Evolutionary conservation across 192 early-diverging fungal genomes (phyloP).

Genomic region (Backusella macrospora): DNA sequence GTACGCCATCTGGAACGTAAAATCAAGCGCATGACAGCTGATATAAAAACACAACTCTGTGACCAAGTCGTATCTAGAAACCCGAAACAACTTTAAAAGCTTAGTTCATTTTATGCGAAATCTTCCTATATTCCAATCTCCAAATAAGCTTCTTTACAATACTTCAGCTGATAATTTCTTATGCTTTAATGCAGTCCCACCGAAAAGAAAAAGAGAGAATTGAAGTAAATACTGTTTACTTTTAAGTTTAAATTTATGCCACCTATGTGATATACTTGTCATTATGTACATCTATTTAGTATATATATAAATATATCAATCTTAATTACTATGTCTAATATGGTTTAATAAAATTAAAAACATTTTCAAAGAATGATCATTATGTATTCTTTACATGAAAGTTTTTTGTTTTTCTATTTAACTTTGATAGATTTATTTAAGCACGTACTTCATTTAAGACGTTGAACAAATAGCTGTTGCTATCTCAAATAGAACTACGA

Average conservation of each 20-base stretch:
- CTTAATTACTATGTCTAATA: not conserved
- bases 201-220: not conserved
- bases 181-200: not conserved
- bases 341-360: not conserved
- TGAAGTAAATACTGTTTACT: too few relatives aligned
- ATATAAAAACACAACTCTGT: slow-evolving; percentile 19
- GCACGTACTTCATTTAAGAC: too few relatives aligned
- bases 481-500: too few relatives aligned
- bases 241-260: not conserved
- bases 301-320: not conserved
- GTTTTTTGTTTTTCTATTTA: too few relatives aligned
- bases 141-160: not conserved
- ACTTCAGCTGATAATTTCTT: not conserved
- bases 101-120: not conserved
- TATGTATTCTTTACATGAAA: not conserved
- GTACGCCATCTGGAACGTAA: slow-evolving; percentile 35
- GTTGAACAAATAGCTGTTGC: too few relatives aligned
- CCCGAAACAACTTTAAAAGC: not conserved
- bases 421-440: too few relatives aligned
- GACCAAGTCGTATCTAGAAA: not conserved
- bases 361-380: not conserved
- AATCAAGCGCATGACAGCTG: slow-evolving; percentile 23
- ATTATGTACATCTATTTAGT: not conserved
- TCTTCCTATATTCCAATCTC: not conserved
- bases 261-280: not conserved